phyloP scores from a whole-genome alignment of 768 basidiomycete genomes.

The Trametes cingulata region DNA sequence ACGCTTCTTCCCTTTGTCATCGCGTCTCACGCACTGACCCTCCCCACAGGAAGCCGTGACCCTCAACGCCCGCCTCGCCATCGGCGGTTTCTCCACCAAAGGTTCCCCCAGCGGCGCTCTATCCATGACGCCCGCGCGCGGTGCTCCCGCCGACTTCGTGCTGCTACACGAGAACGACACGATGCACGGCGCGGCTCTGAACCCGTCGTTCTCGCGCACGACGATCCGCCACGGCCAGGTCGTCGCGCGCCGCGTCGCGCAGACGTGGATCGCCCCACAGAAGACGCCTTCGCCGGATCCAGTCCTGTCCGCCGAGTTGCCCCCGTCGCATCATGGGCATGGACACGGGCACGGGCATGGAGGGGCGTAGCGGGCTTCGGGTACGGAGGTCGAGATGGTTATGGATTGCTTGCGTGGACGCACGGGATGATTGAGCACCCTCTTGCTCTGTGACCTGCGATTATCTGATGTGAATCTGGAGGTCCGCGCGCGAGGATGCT shows the following conservation, averaged over 20 bases:
- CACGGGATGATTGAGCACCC: too few relatives aligned
- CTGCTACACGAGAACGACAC: conserved; percentile 50
- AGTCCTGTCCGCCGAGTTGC: background rate
- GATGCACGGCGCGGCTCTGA: conserved; percentile 49
- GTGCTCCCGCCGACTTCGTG: conserved; percentile 57
- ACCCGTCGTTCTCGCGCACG: conserved; percentile 51
- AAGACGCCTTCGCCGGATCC: conserved; percentile 16
- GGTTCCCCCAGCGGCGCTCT: conserved; percentile 35
- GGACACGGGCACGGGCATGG: too few relatives aligned
- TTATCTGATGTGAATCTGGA: too few relatives aligned
- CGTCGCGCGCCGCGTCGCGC: conserved; percentile 41
- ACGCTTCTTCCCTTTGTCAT: conserved; percentile 26
- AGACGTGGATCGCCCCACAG: conserved; percentile 35
- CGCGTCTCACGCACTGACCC: background rate
- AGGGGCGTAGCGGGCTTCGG: too few relatives aligned
- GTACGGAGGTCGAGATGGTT: too few relatives aligned
- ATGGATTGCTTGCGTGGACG: too few relatives aligned
- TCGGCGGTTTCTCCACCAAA: conserved; percentile 29
- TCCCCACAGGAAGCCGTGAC: conserved; percentile 49
- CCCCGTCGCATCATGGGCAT: too few relatives aligned
- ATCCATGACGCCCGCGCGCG: conserved; percentile 24
- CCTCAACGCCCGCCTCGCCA: conserved; percentile 51
- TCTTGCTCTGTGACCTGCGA: too few relatives aligned
- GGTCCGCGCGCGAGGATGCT: too few relatives aligned
- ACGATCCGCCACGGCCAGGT: conserved; percentile 49